These are phyloP conservation scores for Prunus padus DNA, from an alignment of 306 rosid species.

Conservation along the genomic window DNA sequence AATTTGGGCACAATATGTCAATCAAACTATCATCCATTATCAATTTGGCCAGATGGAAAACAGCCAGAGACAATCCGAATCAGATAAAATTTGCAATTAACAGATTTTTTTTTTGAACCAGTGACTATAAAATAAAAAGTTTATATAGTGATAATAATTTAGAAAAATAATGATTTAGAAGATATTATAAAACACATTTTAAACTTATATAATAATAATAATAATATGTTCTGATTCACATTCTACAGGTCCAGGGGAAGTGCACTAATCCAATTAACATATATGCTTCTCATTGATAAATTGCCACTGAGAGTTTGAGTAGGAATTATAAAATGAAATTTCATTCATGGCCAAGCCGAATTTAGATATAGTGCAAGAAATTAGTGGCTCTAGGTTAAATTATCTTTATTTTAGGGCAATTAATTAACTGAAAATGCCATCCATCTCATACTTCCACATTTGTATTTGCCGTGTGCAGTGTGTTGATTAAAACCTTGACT, in stretches of 20 bases:
- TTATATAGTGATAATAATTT: not conserved
- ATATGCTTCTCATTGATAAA: not conserved
- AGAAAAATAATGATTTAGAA: too few species aligned
- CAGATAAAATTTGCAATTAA: not conserved
- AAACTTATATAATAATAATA: too few species aligned
- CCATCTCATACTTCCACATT: slow-evolving; percentile 23
- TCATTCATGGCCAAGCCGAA: not conserved
- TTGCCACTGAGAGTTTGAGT: not conserved
- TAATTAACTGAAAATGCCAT: slow-evolving; percentile 1
- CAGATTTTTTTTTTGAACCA: not conserved
- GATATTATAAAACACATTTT: too few species aligned
- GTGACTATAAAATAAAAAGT: not conserved
- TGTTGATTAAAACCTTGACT: too few species aligned
- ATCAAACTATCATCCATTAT: not conserved
- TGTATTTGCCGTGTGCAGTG: not conserved
- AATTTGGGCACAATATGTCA: not conserved
- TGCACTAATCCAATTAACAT: too few species aligned
- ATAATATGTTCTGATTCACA: slow-evolving; percentile 6
- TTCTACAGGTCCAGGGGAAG: too few species aligned
- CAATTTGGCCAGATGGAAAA: not conserved
- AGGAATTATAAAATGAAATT: too few species aligned
- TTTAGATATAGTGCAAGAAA: not conserved
- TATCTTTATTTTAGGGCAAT: not conserved
- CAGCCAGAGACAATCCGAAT: not conserved
- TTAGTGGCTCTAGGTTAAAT: not conserved